phyloP scores from a whole-genome alignment of 495 filamentous ascomycete genomes.

The Penicillium canariense region DNA sequence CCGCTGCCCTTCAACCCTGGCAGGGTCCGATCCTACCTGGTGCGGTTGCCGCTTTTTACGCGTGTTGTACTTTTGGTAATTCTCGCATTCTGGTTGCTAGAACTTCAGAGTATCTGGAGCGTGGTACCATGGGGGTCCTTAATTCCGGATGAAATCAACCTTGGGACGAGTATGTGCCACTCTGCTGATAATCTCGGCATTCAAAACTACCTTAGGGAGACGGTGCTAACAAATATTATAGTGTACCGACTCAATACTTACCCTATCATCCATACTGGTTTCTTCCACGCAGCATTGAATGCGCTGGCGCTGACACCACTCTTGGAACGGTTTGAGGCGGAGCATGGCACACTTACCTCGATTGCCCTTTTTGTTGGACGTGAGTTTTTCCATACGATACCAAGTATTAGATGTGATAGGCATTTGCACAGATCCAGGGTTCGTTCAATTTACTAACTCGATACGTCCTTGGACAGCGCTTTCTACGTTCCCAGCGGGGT shows the following conservation, averaged over 20 bases:
- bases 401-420: neutral
- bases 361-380: slow-evolving; percentile 83
- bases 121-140: slow-evolving; percentile 73
- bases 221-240: slow-evolving; percentile 34
- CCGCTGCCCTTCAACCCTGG: slow-evolving; percentile 49
- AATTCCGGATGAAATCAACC: slow-evolving; percentile 68
- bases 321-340: slow-evolving; percentile 89
- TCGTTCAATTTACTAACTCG: neutral
- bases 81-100: slow-evolving; percentile 62
- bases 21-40: slow-evolving; percentile 65
- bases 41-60: slow-evolving; percentile 86
- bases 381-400: slow-evolving; percentile 48
- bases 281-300: slow-evolving; percentile 80
- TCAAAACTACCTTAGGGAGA: neutral
- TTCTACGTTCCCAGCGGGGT: slow-evolving; percentile 70
- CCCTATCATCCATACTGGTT: slow-evolving; percentile 77
- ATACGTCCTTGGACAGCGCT: slow-evolving; percentile 54
- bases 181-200: neutral
- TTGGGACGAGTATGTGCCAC: slow-evolving; percentile 67
- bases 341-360: slow-evolving; percentile 85
- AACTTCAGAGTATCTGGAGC: slow-evolving; percentile 64
- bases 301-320: slow-evolving; percentile 75
- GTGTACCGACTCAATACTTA: slow-evolving; percentile 94
- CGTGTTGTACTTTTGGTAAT: slow-evolving; percentile 70
- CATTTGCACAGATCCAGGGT: neutral